Percentiles rank a stretch among this genome's conserved stretches.
Evolutionary conservation across 345 rosid species (phyloP).

Genomic region (Erodium maritimum): DNA sequence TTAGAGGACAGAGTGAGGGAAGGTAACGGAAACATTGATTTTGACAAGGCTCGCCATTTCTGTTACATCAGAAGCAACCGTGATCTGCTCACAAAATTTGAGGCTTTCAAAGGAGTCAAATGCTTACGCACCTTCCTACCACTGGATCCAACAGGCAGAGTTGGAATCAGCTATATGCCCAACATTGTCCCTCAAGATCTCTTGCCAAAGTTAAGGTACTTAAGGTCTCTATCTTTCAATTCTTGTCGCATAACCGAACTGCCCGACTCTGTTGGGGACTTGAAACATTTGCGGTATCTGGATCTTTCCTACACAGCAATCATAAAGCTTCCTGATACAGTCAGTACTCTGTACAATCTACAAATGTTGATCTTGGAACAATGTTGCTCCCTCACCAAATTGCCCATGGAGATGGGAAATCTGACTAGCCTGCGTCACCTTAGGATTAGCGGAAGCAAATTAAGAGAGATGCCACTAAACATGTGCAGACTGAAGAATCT

Average conservation of each 20-base stretch:
- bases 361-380: slow-evolving; percentile 16
- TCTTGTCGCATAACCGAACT: slow-evolving; percentile 12
- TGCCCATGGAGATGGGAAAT: slow-evolving; percentile 11
- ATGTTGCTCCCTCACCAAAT: slow-evolving; percentile 8
- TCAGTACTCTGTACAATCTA: slow-evolving; percentile 9
- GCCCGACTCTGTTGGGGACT: slow-evolving; percentile 7
- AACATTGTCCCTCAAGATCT: slow-evolving; percentile 6
- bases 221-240: slow-evolving; percentile 14
- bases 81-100: slow-evolving; percentile 7
- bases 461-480: slow-evolving; percentile 15
- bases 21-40: neutral
- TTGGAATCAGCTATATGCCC: slow-evolving; percentile 9
- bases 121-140: slow-evolving; percentile 16
- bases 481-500: slow-evolving; percentile 14
- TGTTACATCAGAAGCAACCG: neutral
- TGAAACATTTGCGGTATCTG: slow-evolving; percentile 15
- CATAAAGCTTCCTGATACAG: slow-evolving; percentile 9
- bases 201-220: slow-evolving; percentile 1
- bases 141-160: neutral
- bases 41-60: slow-evolving; percentile 4
- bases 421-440: slow-evolving; percentile 16
- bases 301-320: slow-evolving; percentile 12
- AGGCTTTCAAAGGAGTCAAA: neutral
- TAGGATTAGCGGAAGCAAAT: slow-evolving; percentile 7
- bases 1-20: slow-evolving; percentile 3